These are phyloP conservation scores for Saccharomycopsis fermentans DNA, from an alignment of 805 yeast species.

Conservation along the genomic window DNA sequence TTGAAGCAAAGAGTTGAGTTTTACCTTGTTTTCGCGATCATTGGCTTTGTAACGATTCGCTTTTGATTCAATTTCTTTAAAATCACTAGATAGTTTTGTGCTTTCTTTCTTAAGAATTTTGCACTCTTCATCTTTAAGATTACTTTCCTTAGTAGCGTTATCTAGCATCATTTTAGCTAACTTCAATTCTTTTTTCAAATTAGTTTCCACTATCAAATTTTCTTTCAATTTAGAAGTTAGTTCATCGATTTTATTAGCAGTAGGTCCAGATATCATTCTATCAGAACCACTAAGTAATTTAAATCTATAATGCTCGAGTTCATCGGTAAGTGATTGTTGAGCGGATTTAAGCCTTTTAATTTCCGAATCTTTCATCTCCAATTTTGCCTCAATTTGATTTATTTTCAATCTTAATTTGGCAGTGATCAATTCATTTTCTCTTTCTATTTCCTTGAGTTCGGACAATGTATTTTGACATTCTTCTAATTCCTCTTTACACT, in stretches of 20 bases:
- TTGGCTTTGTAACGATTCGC: conserved; percentile 33
- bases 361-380: conserved; percentile 50
- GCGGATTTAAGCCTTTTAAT: conserved; percentile 39
- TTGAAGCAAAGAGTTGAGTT: conserved; percentile 34
- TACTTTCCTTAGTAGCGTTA: conserved; percentile 36
- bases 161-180: conserved; percentile 51
- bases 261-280: conserved; percentile 27
- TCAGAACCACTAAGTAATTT: conserved; percentile 32
- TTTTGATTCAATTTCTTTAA: conserved; percentile 33
- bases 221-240: conserved; percentile 43
- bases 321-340: conserved; percentile 44
- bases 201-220: conserved; percentile 55
- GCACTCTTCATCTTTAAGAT: conserved; percentile 27
- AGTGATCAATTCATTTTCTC: conserved; percentile 41
- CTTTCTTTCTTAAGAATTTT: conserved; percentile 26
- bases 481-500: conserved; percentile 40
- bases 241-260: conserved; percentile 40
- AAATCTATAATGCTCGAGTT: conserved; percentile 40
- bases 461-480: conserved; percentile 40
- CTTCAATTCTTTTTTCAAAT: conserved; percentile 52
- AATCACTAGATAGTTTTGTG: conserved; percentile 32
- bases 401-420: conserved; percentile 42
- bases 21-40: conserved; percentile 37
- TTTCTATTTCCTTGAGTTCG: conserved; percentile 42
- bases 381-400: conserved; percentile 41